Conservation (phyloP, 805 yeast species). For the Ogataea zsoltii region DNA sequence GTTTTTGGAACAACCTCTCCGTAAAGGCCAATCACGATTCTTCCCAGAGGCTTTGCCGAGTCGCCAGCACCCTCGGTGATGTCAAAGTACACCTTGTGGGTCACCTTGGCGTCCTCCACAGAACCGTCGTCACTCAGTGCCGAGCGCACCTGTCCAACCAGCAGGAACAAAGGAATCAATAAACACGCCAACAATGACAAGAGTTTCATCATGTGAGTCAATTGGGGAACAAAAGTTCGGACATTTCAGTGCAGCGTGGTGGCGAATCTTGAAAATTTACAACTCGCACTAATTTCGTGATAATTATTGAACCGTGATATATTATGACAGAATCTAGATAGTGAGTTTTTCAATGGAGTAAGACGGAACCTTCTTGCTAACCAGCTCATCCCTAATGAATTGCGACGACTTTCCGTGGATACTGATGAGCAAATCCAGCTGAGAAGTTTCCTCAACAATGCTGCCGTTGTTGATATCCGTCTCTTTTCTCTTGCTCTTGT, state of each 20-base stretch:
- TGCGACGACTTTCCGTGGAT: conserved; percentile 23
- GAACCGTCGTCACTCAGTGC: conserved; percentile 13
- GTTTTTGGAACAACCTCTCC: conserved; percentile 89
- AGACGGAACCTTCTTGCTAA: conserved; percentile 48
- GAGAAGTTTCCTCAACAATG: conserved; percentile 28
- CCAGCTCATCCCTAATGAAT: conserved; percentile 32
- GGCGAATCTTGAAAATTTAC: background rate
- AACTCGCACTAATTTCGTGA: background rate
- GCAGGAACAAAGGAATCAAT: conserved; percentile 19
- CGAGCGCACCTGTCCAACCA: conserved; percentile 20
- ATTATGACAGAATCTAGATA: conserved; percentile 25
- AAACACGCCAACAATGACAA: conserved; percentile 21
- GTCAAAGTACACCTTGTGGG: conserved; percentile 85
- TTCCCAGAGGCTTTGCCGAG: conserved; percentile 67
- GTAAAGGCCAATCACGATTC: conserved; percentile 83
- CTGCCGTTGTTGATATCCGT: conserved; percentile 32
- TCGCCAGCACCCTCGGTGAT: conserved; percentile 76
- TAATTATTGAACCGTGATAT: background rate
- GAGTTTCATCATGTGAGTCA: conserved; percentile 24
- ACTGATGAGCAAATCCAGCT: conserved; percentile 27
- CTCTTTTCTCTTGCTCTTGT: conserved; percentile 26
- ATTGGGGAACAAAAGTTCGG: background rate
- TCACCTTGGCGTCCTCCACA: conserved; percentile 53
- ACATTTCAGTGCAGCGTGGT: too few species aligned
- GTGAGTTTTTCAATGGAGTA: conserved; percentile 54